Evolutionary conservation across 2,329 filamentous ascomycete genomes (phyloP), one percentile per base, ranked within the genome.

Genomic region (Fusarium floridanum): DNA sequence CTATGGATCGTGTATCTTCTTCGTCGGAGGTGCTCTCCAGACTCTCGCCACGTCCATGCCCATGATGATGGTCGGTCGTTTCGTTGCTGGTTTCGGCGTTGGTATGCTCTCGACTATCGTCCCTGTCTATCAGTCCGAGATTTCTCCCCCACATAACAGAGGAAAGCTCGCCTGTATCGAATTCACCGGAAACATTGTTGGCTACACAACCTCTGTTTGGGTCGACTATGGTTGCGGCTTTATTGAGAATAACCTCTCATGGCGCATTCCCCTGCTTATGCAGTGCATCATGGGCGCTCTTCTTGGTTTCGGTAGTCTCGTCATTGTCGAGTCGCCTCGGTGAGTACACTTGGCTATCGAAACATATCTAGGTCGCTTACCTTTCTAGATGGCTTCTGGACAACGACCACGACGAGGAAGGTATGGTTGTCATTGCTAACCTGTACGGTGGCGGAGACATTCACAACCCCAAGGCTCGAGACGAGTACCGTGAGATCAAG

Each of bases 401-500:
- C 81, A 98, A 98, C 81, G 97, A 99, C 78, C 94, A 98, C 80
- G 97, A 99, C 80, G 97, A 99, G 82, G 97, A 99, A 83, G 97
- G 97, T 63, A 98, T 99, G 84, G 93, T 98, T 32, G 97, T 99
- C 59, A 98, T 99, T 85, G 97, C 97, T 69, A 98, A 98, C 81
- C 88, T 99, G 8, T 98, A 98, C 80, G 97, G 97, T 65, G 95
- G 94, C 80, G 97, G 97, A 70, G 97, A 99, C 82, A 95, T 98
- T 71, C 95, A 98, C 84, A 94, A 98, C 82, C 86, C 92, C 68
- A 97, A 97, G 83, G 97, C 97, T 2, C 91, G 95, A 68, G 95
- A 98, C 66, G 97, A 99, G 83, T 99, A 97, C 84, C 94, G 96
- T 78, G 97, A 98, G 80, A 99, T 99, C 86, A 99, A 99, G 87